Evolutionary conservation across 2,329 filamentous ascomycete species (phyloP), one percentile per base, ranked within the genome.

Genomic region (Dactylonectria estremocensis): DNA sequence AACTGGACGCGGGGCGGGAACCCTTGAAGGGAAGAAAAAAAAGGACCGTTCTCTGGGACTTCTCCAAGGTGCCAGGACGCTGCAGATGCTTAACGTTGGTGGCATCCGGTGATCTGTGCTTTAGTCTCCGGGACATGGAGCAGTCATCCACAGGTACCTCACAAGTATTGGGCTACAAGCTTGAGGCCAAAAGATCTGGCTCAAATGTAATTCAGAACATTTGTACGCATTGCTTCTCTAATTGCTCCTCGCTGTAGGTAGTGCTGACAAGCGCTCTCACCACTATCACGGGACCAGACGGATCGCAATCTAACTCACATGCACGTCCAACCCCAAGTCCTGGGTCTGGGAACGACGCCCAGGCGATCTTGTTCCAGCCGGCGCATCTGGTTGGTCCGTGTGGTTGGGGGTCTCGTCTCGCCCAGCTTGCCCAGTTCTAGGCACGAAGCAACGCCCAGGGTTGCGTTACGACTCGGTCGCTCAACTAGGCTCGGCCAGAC

Each of bases 1-100:
- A 48, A 54, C 54, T 53, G 37, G 28, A 54, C 55, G 61, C 37
- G 54, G 61, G 54, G 48, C 40, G 18, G 7, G 18, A 59, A 46
- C 49, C 28, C 61, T 59, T 22, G 37, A 14, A 22, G 13, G 33
- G 18, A 33, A 57, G 50, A 61, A 54, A 48, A 64, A 57, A 33
- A 48, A 35, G 7, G 24, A 7, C 7, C n/a, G 24, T 20, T 22
- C 61, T 48, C 28, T 53, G n/a, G 45, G 20, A 28, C 8, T 56
- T 54, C 20, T 52, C 14, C 52, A 31, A 54, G 22, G 24, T 22
- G 28, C 31, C 28, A 52, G 48, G 22, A 5, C 22, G 20, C 3
- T 31, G 11, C 28, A 54, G 18, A 43, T 8, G 14, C 14, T 43
- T 7, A 28, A 49, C 55, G 40, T 58, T 28, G 24, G 55, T 45